Evolutionary conservation across 768 basidiomycete species (phyloP).

Genomic region (Megacollybia marginata): DNA sequence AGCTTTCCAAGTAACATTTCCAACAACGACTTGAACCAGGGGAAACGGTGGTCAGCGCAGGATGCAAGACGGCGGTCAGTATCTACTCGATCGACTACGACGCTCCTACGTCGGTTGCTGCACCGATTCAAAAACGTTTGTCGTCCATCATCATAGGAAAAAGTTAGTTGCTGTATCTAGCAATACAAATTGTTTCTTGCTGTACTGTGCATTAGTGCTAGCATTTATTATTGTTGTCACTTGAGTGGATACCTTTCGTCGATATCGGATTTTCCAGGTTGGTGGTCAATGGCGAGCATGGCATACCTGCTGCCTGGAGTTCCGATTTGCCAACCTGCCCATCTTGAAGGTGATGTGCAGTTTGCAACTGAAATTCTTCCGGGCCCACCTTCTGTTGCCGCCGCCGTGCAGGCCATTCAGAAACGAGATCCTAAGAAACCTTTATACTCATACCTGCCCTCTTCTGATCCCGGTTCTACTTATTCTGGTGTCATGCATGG

Average conservation of each 20-base stretch:
- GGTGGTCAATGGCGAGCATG: slow-evolving; percentile 52
- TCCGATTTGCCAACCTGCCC: slow-evolving; percentile 66
- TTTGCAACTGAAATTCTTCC: slow-evolving; percentile 89
- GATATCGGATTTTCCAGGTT: no score
- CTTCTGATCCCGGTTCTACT: slow-evolving; percentile 82
- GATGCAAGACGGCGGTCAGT: slow-evolving; percentile 19
- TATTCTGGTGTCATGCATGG: slow-evolving; percentile 72
- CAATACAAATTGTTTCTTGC: no score
- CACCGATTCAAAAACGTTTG: slow-evolving; percentile 11
- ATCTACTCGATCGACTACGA: slow-evolving; percentile 23
- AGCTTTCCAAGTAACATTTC: no score
- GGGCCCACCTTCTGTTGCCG: slow-evolving; percentile 71
- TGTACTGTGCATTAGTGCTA: no score
- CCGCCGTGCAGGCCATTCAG: slow-evolving; percentile 61
- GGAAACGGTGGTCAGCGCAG: slow-evolving; percentile 16
- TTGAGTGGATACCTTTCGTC: no score
- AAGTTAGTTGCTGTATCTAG: background rate
- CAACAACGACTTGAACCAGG: background rate
- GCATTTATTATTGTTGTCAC: no score
- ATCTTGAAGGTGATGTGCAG: slow-evolving; percentile 75
- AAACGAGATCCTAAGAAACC: slow-evolving; percentile 82
- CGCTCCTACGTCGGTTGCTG: slow-evolving; percentile 16
- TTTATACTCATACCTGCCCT: slow-evolving; percentile 72
- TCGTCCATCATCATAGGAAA: slow-evolving; percentile 10
- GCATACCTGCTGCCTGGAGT: slow-evolving; percentile 72